Evolutionary conservation across 1,284 basidiomycete genomes (phyloP), one percentile per base, ranked within the genome.

Genomic region (Sphaerobolus stellatus): DNA sequence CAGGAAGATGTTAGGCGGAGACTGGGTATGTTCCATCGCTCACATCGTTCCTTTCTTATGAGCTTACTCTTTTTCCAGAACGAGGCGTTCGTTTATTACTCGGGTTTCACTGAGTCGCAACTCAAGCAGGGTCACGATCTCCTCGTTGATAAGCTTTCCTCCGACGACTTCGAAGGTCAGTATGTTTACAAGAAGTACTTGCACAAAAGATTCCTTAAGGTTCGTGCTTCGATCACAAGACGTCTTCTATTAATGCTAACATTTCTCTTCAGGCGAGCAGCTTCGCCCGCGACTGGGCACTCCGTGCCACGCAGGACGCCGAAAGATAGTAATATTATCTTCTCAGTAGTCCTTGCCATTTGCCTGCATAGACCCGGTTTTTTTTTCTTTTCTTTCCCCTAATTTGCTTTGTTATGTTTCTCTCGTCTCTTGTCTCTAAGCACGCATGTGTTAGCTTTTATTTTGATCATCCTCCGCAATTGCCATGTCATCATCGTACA

Each of bases 171-270:
- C 70, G 81, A 86, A 36, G 80, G 84, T 54, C 86, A 90, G 65
- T 94, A 95, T 71, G 90, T 97, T 30, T 97, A 86, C 83, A 90
- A 90, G 77, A 99, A 99, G 78, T 99, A 99, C 71, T 86, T 93
- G 51, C 86, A 92, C 81, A 96, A 95, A 83, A 94, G 94, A 76
- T 97, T 95, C 82, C 83, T 98, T 67, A 92, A 94, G 71, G 94
- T 54, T 18, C 2, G 53, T 52, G 9, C 25, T 29, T 31, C 27
- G 18, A 18, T 28, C 1, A 6, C 24, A 20, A 11, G 5, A 6
- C n/a, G 31, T 31, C 11, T 43, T 43, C 13, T 7, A 28, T 2
- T n/a, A 33, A n/a, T 18, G 14, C 34, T 22, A 38, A 31, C 7
- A 6, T 20, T 16, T 9, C n/a, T 52, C 13, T 20, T 30, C 18